Evolutionary conservation across 305 asterid species (phyloP).

Genomic region (Fraxinus velutina): DNA sequence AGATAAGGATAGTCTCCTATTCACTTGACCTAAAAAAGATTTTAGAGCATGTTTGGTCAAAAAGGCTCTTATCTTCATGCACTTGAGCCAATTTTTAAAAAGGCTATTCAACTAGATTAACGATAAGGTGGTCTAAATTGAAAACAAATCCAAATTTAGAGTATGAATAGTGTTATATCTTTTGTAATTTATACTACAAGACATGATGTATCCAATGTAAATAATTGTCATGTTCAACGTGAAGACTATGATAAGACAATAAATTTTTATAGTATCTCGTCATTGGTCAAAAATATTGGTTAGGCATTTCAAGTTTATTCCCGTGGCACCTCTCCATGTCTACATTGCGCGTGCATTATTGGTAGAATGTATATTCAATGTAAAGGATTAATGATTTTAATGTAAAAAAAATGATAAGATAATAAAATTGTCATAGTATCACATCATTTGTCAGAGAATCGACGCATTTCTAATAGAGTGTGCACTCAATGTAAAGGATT

Average conservation of each 20-base stretch:
- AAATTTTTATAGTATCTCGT: not conserved
- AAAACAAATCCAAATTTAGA: not conserved
- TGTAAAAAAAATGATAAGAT: not conserved
- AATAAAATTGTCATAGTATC: not conserved
- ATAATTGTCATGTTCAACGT: too few species aligned
- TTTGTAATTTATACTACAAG: not conserved
- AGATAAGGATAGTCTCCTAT: slow-evolving; percentile 24
- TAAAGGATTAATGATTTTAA: not conserved
- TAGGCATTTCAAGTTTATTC: not conserved
- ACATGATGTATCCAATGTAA: not conserved
- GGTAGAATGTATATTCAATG: not conserved
- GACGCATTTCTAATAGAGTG: not conserved
- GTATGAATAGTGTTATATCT: not conserved
- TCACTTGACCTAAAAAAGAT: too few species aligned
- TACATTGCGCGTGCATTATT: not conserved
- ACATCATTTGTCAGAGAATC: not conserved
- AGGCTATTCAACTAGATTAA: not conserved
- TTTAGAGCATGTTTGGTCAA: too few species aligned
- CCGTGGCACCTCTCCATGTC: not conserved
- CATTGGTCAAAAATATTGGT: not conserved
- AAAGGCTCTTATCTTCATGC: not conserved
- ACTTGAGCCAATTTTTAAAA: not conserved
- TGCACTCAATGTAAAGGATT: too few species aligned
- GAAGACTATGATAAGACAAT: too few species aligned
- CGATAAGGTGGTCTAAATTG: not conserved